Evolutionary conservation across 257 asterid genomes (phyloP), one percentile per base, ranked within the genome.

Genomic region (Capsicum baccatum): DNA sequence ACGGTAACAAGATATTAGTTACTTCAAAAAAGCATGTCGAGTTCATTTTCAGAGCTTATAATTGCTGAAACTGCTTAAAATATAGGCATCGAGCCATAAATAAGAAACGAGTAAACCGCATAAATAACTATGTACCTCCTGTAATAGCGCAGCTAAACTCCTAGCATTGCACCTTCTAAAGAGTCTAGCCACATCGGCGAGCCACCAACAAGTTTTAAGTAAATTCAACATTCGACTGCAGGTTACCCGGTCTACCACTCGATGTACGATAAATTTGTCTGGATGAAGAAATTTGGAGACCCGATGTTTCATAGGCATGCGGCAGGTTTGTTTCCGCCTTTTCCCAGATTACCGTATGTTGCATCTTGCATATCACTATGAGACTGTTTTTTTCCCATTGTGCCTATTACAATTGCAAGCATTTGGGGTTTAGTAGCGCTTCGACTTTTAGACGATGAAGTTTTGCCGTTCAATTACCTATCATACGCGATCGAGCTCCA

Each of bases 241-340:
- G 98, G 82, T 78, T 95, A 94, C 87, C 98, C 98, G 1, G 97
- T 94, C 64, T 94, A 93, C 86, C 99, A 95, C 87, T 95, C 97
- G 7, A 88, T 92, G 93, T 95, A 94, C 54, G 98, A 93, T 87
- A 97, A 95, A 79, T 94, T 92, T 37, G 78, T 82, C 73, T 95
- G 98, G 98, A 94, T 94, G 99, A 91, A 85, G 88, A 94, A 90
- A 88, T 95, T 92, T 85, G 99, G 98, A 26, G 99, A 95, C 79
- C 99, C 98, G 6, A 83, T 84, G 92, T 94, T 95, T 86, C 94
- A 83, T 67, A 94, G 97, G 90, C 95, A 94, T 81, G 92, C 88
- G 52, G 97, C 99, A 95, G 95, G 97, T 88, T 55, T 48, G 89
- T 92, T 54, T 79, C 9, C 42, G 6, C 35, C 84, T 64, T 70